Conservation (phyloP, 768 basidiomycete genomes). For the Podaxis sp. region DNA sequence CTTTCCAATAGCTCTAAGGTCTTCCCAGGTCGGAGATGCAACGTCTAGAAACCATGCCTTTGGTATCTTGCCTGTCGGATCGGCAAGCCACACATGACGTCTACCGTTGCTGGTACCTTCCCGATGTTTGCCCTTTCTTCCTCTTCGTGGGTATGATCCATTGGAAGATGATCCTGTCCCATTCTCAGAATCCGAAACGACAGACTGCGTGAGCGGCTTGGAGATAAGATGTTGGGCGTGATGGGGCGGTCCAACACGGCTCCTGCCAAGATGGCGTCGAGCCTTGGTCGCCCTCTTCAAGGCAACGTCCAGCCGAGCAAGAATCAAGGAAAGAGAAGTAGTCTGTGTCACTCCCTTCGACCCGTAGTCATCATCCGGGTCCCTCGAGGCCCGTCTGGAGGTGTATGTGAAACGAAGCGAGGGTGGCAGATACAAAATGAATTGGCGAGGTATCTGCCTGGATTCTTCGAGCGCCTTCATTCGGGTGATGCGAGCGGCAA, state of each 20-base stretch:
- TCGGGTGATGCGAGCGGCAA: slow-evolving; percentile 56
- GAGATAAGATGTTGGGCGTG: slow-evolving; percentile 16
- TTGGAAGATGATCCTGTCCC: neutral
- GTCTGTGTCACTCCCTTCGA: slow-evolving; percentile 35
- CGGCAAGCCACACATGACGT: neutral
- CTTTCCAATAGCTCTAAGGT: slow-evolving; percentile 84
- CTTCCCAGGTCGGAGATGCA: slow-evolving; percentile 82
- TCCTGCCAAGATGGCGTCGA: slow-evolving; percentile 15
- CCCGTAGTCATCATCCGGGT: neutral
- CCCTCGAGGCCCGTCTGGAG: slow-evolving; percentile 10
- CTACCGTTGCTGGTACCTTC: slow-evolving; percentile 16
- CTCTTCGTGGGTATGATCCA: slow-evolving; percentile 20
- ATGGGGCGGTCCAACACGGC: slow-evolving; percentile 17
- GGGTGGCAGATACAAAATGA: slow-evolving; percentile 63
- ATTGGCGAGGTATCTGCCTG: slow-evolving; percentile 58
- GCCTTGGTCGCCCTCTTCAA: slow-evolving; percentile 34
- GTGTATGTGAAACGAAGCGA: slow-evolving; percentile 15
- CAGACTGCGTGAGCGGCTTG: neutral
- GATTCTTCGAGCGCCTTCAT: slow-evolving; percentile 62
- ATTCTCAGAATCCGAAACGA: neutral
- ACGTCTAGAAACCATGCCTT: slow-evolving; percentile 92
- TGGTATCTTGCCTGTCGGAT: slow-evolving; percentile 22
- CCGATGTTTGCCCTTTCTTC: slow-evolving; percentile 49
- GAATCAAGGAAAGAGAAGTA: slow-evolving; percentile 43
- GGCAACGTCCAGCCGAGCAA: slow-evolving; percentile 48